phyloP scores from a whole-genome alignment of 805 yeast species.

The Kuraishia ogatae region DNA sequence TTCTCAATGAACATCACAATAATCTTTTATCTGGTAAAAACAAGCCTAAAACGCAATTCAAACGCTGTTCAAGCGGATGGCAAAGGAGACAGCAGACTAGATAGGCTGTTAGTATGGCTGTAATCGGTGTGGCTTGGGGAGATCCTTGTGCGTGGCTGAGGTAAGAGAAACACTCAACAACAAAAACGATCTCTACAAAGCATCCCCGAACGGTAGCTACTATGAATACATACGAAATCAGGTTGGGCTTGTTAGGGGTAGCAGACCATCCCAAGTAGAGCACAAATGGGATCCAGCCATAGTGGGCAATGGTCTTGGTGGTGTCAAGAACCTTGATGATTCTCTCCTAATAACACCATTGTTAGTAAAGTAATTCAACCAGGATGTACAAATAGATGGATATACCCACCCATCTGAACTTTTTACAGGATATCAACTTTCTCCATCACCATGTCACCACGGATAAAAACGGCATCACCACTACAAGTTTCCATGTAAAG shows the following conservation, averaged over 20 bases:
- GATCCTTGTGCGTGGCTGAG: too few relatives aligned
- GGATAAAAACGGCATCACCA: too few relatives aligned
- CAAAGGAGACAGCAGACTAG: constrained; percentile 1
- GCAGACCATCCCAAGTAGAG: constrained; percentile 84
- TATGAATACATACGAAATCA: constrained; percentile 35
- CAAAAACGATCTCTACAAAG: not conserved
- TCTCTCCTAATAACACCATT: constrained; percentile 54
- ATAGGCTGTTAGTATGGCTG: not conserved
- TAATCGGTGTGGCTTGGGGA: too few relatives aligned
- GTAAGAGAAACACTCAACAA: too few relatives aligned
- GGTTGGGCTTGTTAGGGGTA: constrained; percentile 75
- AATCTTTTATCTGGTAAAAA: too few relatives aligned
- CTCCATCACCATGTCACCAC: too few relatives aligned
- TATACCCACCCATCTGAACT: too few relatives aligned
- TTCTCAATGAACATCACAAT: too few relatives aligned
- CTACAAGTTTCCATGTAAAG: too few relatives aligned
- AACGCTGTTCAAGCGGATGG: not conserved
- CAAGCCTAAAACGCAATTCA: not conserved
- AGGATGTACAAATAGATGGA: too few relatives aligned
- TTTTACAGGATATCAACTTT: too few relatives aligned
- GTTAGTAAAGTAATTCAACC: constrained; percentile 9
- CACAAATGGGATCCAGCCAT: constrained; percentile 95
- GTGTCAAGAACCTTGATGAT: constrained; percentile 73
- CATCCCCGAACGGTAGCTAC: not conserved
- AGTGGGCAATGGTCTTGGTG: constrained; percentile 83